Percentiles rank a stretch among this genome's conserved stretches.
Evolutionary conservation across 2,329 filamentous ascomycete genomes (phyloP).

Genomic region (Trichophyton benhamiae): DNA sequence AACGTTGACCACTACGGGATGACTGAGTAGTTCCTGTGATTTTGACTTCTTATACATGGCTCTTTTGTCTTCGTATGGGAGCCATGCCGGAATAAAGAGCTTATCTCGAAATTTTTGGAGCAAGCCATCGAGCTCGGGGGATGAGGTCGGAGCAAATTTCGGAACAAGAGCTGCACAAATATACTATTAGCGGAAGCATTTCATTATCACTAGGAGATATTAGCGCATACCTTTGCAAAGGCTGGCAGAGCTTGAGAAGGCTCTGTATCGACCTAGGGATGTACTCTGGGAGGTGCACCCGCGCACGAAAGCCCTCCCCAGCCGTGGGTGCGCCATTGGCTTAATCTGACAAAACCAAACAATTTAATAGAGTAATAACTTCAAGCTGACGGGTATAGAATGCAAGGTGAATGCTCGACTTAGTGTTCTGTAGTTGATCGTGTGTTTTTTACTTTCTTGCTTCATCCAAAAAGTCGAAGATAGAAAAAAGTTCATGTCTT

Average conservation of each 20-base stretch:
- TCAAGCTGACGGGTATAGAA: neutral
- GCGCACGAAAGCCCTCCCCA: slow-evolving; percentile 29
- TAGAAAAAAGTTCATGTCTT: slow-evolving; percentile 6
- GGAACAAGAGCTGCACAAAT: slow-evolving; percentile 23
- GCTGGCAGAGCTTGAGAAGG: slow-evolving; percentile 23
- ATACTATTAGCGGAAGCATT: neutral
- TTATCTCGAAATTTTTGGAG: slow-evolving; percentile 32
- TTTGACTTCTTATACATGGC: slow-evolving; percentile 30
- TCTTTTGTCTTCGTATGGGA: slow-evolving; percentile 26
- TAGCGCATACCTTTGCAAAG: slow-evolving; percentile 22
- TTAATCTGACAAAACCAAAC: no score
- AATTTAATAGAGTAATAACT: neutral
- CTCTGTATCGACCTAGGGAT: slow-evolving; percentile 10
- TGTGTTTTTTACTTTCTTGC: neutral
- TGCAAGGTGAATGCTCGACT: neutral
- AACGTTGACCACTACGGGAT: slow-evolving; percentile 31
- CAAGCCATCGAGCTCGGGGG: slow-evolving; percentile 30
- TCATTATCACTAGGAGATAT: neutral
- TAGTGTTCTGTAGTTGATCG: neutral
- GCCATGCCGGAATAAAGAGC: slow-evolving; percentile 33
- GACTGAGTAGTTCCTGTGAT: slow-evolving; percentile 24
- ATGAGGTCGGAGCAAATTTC: slow-evolving; percentile 28
- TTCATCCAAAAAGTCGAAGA: slow-evolving; percentile 15
- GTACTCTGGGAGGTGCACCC: slow-evolving; percentile 24
- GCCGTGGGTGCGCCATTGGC: slow-evolving; percentile 28